Conservation (phyloP, 768 basidiomycete genomes). For the Boletus vermiculosoides region DNA sequence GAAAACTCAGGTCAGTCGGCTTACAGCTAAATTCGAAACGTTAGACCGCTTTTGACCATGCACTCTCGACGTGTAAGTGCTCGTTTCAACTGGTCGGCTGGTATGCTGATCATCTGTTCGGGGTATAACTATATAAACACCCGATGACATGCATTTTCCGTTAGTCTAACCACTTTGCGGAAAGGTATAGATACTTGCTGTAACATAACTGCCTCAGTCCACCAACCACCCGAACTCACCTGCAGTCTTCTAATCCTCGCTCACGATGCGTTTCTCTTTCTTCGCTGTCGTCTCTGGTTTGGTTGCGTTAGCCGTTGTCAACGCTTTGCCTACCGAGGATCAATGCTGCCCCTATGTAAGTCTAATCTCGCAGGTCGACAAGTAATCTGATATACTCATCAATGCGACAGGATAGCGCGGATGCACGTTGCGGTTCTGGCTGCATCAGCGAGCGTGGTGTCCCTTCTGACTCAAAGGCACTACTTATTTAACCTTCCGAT, state of each 20-base stretch:
- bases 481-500: too few species aligned
- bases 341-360: neutral
- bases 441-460: too few species aligned
- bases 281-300: neutral
- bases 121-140: too few species aligned
- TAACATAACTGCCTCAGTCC: neutral
- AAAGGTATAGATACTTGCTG: neutral
- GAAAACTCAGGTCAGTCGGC: too few species aligned
- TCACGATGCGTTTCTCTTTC: neutral
- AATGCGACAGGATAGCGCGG: neutral
- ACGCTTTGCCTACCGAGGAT: neutral
- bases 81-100: neutral
- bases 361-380: neutral
- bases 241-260: too few species aligned
- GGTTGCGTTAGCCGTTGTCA: neutral
- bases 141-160: too few species aligned
- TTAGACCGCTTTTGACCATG: neutral
- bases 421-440: too few species aligned
- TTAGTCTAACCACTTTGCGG: neutral
- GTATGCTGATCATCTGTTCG: neutral
- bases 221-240: neutral
- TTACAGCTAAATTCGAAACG: neutral
- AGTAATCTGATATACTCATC: neutral
- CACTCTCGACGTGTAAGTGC: neutral
- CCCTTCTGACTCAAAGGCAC: too few species aligned